These are phyloP conservation scores for Boletellus ananas DNA, from an alignment of 768 basidiomycete genomes.

Conservation along the genomic window DNA sequence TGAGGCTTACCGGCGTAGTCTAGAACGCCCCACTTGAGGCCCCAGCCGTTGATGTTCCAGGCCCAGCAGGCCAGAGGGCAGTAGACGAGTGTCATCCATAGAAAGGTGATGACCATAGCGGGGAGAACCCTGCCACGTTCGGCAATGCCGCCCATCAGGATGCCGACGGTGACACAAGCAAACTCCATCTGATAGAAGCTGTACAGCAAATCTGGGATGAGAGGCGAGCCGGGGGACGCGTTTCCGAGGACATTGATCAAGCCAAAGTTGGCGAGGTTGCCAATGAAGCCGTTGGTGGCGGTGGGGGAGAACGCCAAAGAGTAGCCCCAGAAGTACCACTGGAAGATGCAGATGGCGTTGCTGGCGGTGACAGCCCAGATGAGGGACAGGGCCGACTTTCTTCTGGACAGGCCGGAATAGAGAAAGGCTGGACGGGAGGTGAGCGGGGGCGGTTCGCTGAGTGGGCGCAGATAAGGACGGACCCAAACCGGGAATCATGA, in stretches of 20 bases:
- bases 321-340: conserved; percentile 85
- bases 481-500: conserved; percentile 79
- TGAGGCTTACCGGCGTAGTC: conserved; percentile 75
- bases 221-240: conserved; percentile 74
- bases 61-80: conserved; percentile 85
- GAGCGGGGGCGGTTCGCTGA: background rate
- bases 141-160: conserved; percentile 75
- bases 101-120: conserved; percentile 73
- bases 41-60: conserved; percentile 83
- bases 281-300: conserved; percentile 72
- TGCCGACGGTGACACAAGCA: conserved; percentile 74
- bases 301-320: conserved; percentile 79
- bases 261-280: conserved; percentile 77
- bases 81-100: conserved; percentile 86
- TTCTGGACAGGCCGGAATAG: conserved; percentile 67
- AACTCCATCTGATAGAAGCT: conserved; percentile 88
- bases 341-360: conserved; percentile 73
- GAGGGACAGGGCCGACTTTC: conserved; percentile 68
- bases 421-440: conserved; percentile 50
- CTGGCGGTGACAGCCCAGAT: conserved; percentile 72
- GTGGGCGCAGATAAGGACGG: conserved; percentile 11
- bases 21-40: conserved; percentile 75
- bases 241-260: conserved; percentile 65
- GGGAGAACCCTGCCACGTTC: conserved; percentile 85
- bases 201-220: conserved; percentile 81